Evolutionary conservation across 2,329 filamentous ascomycete genomes (phyloP).

Genomic region (Colletotrichum tanaceti): DNA sequence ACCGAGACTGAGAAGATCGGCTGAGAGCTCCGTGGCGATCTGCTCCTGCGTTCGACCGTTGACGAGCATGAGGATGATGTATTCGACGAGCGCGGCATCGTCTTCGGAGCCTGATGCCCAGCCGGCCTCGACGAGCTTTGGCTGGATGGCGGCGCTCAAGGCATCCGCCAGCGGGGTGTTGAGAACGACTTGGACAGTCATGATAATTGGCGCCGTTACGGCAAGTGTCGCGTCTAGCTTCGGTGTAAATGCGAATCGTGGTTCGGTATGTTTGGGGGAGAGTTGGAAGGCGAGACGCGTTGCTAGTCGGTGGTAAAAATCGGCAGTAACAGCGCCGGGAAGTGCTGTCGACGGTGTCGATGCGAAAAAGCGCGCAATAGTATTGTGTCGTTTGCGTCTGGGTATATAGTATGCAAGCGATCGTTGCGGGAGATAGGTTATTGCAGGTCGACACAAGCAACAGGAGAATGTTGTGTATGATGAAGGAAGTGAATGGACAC

Average conservation of each 20-base stretch:
- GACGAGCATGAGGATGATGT: slow-evolving; percentile 96
- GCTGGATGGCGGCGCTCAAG: slow-evolving; percentile 84
- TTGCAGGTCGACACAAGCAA: slow-evolving; percentile 25
- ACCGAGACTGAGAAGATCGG: slow-evolving; percentile 84
- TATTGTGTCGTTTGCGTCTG: neutral
- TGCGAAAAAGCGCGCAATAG: slow-evolving; percentile 1
- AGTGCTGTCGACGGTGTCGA: slow-evolving; percentile 1
- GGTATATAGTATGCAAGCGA: slow-evolving; percentile 25
- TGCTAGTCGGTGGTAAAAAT: slow-evolving; percentile 13
- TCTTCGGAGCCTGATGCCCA: slow-evolving; percentile 85
- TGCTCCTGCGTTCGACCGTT: slow-evolving; percentile 94
- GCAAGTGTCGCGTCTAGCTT: slow-evolving; percentile 23
- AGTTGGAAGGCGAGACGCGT: slow-evolving; percentile 31
- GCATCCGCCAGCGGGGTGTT: slow-evolving; percentile 87
- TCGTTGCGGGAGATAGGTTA: neutral
- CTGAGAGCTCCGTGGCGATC: slow-evolving; percentile 87
- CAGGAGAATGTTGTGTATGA: slow-evolving; percentile 33
- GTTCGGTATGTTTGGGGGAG: slow-evolving; percentile 20
- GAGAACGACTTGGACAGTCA: slow-evolving; percentile 81
- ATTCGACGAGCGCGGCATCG: slow-evolving; percentile 89
- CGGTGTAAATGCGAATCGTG: slow-evolving; percentile 22
- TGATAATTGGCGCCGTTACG: slow-evolving; percentile 55
- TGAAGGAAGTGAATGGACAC: slow-evolving; percentile 18
- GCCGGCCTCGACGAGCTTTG: slow-evolving; percentile 91
- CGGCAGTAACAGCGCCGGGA: slow-evolving; percentile 10